Evolutionary conservation across 257 asterid genomes (phyloP).

Genomic region (Solanum chmielewskii): DNA sequence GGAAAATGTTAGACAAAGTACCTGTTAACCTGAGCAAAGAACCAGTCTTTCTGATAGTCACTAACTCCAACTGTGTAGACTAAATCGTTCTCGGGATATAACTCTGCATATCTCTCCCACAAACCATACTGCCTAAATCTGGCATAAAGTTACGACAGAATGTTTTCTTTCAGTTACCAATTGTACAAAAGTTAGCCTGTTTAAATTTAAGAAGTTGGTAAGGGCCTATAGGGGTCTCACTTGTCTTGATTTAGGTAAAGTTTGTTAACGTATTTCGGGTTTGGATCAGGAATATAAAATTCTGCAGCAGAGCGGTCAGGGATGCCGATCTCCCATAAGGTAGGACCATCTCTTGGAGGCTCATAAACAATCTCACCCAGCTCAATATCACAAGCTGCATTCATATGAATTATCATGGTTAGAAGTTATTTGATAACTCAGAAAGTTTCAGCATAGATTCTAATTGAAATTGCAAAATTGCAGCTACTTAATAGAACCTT

Average conservation of each 20-base stretch:
- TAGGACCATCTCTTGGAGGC: constrained; percentile 8
- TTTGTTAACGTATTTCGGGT: constrained; percentile 2
- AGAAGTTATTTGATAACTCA: background rate
- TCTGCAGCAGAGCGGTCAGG: constrained; percentile 5
- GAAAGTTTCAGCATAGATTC: background rate
- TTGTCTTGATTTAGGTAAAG: background rate
- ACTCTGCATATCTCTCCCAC: constrained; percentile 5
- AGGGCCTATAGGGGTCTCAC: background rate
- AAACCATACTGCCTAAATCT: constrained; percentile 16
- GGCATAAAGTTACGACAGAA: background rate
- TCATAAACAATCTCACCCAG: background rate
- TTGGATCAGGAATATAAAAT: constrained; percentile 5
- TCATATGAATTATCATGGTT: background rate
- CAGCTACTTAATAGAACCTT: background rate
- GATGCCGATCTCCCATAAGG: constrained; percentile 3
- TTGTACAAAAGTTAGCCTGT: background rate
- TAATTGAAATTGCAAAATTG: background rate
- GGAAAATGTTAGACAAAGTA: background rate
- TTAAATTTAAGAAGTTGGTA: background rate
- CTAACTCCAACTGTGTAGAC: constrained; percentile 6
- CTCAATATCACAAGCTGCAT: background rate
- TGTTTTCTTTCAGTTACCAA: background rate
- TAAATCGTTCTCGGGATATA: background rate
- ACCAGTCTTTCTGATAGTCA: constrained; percentile 10
- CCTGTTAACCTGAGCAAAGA: constrained; percentile 11